Percentiles rank a stretch among this genome's conserved stretches.
Conservation (phyloP, 176 grass and related monocot species). For the Rhynchospora breviuscula region DNA sequence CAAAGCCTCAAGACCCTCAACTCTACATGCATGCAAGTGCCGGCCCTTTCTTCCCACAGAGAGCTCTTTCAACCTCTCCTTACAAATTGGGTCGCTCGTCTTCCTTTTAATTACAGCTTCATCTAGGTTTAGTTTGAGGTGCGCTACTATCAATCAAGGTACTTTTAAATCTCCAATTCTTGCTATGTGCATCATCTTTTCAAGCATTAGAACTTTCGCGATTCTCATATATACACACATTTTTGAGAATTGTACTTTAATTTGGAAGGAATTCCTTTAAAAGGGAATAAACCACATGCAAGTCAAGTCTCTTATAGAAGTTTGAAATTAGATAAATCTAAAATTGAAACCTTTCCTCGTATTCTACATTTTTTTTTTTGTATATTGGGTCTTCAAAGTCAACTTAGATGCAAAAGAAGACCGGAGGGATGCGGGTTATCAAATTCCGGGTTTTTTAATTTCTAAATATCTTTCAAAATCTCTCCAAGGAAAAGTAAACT, state of each 20-base stretch:
- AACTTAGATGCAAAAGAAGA: background rate
- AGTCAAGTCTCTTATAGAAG: background rate
- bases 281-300: background rate
- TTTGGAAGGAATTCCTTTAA: background rate
- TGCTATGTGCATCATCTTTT: background rate
- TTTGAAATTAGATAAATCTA: background rate
- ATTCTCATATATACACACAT: background rate
- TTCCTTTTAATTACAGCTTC: background rate
- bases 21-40: constrained; percentile 40
- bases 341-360: background rate
- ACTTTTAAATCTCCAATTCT: background rate
- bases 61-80: background rate
- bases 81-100: background rate
- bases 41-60: background rate
- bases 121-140: background rate
- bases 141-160: background rate
- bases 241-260: background rate
- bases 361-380: background rate
- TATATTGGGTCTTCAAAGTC: background rate
- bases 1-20: constrained; percentile 15
- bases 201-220: background rate
- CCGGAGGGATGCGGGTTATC: background rate
- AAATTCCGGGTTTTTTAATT: background rate
- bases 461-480: background rate
- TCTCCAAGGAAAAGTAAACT: background rate